Conservation (phyloP, 2,329 filamentous ascomycete species). For the Coniochaeta hoffmannii region DNA sequence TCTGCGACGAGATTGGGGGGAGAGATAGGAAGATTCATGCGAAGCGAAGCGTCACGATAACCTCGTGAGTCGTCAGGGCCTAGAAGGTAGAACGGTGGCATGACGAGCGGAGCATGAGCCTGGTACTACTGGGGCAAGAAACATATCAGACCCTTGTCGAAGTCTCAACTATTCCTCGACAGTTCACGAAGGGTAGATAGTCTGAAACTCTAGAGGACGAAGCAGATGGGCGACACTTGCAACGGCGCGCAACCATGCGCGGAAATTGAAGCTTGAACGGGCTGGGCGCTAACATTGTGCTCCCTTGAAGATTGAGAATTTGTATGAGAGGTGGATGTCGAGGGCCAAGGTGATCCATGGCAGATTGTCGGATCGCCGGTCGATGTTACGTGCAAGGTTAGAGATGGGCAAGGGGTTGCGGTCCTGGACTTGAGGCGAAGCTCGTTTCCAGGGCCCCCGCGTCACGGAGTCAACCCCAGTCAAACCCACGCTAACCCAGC, state of each 20-base stretch:
- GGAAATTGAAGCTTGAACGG: slow-evolving; percentile 3
- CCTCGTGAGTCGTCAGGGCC: background rate
- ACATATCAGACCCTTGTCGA: background rate
- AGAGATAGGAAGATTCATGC: slow-evolving; percentile 1
- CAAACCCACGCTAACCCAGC: background rate
- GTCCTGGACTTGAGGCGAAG: background rate
- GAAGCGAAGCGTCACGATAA: slow-evolving; percentile 2
- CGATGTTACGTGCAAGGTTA: slow-evolving; percentile 28
- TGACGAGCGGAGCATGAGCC: slow-evolving; percentile 1
- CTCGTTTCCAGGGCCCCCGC: background rate
- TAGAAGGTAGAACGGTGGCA: background rate
- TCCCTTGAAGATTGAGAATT: background rate
- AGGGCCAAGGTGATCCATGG: slow-evolving; percentile 14
- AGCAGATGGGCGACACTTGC: background rate
- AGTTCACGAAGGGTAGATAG: too few relatives aligned
- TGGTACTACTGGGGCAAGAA: background rate
- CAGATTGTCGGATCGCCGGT: slow-evolving; percentile 31
- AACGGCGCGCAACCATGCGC: background rate
- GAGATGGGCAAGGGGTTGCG: slow-evolving; percentile 9
- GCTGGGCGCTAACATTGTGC: slow-evolving; percentile 3
- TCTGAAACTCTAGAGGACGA: too few relatives aligned
- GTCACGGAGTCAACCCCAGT: background rate
- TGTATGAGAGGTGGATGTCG: slow-evolving; percentile 12
- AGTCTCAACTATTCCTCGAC: too few relatives aligned
- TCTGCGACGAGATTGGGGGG: background rate